Evolutionary conservation across 2,329 filamentous ascomycete genomes (phyloP).

Genomic region (Hypoxylon sp.): DNA sequence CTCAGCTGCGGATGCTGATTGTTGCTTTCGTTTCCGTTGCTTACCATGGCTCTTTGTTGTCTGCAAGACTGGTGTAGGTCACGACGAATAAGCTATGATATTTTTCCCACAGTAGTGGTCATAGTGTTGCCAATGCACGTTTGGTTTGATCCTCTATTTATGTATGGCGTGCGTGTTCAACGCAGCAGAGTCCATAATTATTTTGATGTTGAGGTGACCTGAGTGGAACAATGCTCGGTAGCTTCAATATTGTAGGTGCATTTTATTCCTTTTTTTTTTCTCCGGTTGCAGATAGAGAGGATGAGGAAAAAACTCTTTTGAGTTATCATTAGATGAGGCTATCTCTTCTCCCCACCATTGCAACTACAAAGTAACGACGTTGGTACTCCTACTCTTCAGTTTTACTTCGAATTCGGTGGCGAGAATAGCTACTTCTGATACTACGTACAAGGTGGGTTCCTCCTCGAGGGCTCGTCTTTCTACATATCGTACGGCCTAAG

Average conservation of each 20-base stretch:
- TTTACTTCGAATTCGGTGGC: neutral
- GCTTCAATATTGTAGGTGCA: slow-evolving; percentile 2
- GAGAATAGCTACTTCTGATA: neutral
- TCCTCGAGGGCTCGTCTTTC: neutral
- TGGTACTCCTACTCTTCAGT: neutral
- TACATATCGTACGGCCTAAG: neutral
- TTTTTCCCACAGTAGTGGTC: neutral
- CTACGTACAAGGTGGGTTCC: neutral
- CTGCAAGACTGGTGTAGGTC: slow-evolving; percentile 5
- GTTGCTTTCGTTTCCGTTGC: slow-evolving; percentile 15
- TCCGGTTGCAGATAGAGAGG: neutral
- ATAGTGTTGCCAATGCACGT: neutral
- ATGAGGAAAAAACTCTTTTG: neutral
- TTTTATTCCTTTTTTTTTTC: no score
- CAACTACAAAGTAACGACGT: neutral
- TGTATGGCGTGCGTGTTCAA: neutral
- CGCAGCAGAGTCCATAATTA: neutral
- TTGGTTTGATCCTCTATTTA: slow-evolving; percentile 10
- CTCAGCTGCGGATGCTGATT: slow-evolving; percentile 26
- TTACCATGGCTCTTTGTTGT: slow-evolving; percentile 26
- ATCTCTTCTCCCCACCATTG: neutral
- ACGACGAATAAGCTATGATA: slow-evolving; percentile 1
- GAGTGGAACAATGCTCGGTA: slow-evolving; percentile 4
- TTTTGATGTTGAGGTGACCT: neutral
- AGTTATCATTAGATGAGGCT: neutral